Conservation (phyloP, 2,329 filamentous ascomycete species). For the Aspergillus alliaceus region DNA sequence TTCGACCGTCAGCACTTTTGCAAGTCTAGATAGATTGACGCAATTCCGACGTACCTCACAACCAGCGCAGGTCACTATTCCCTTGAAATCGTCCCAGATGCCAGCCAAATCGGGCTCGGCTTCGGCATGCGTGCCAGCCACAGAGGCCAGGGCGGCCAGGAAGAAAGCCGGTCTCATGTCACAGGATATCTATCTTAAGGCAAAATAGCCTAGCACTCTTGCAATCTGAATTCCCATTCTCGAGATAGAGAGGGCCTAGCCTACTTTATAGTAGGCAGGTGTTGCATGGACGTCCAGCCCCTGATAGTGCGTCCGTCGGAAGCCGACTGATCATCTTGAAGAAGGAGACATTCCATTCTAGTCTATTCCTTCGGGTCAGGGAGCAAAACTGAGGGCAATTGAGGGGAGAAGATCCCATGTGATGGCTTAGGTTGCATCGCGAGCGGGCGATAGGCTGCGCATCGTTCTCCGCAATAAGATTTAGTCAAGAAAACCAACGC, state of each 20-base stretch:
- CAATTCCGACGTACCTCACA: conserved; percentile 22
- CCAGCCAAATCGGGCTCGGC: conserved; percentile 3
- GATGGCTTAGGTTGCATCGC: background rate
- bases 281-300: background rate
- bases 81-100: conserved; percentile 31
- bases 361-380: background rate
- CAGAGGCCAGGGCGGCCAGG: conserved; percentile 10
- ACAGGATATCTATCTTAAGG: background rate
- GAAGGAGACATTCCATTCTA: background rate
- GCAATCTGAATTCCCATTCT: background rate
- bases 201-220: background rate
- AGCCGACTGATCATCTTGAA: background rate
- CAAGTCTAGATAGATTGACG: background rate
- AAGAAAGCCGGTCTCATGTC: conserved; percentile 15
- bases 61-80: conserved; percentile 31
- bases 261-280: background rate
- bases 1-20: background rate
- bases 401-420: background rate
- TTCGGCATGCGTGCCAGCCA: conserved; percentile 9
- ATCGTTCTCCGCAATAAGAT: background rate
- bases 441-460: background rate
- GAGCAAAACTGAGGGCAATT: background rate
- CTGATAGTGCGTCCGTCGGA: background rate
- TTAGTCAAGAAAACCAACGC: background rate
- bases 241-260: background rate